Conservation (phyloP, 2,329 filamentous ascomycete species). For the Rhexocercosporidium sp. region DNA sequence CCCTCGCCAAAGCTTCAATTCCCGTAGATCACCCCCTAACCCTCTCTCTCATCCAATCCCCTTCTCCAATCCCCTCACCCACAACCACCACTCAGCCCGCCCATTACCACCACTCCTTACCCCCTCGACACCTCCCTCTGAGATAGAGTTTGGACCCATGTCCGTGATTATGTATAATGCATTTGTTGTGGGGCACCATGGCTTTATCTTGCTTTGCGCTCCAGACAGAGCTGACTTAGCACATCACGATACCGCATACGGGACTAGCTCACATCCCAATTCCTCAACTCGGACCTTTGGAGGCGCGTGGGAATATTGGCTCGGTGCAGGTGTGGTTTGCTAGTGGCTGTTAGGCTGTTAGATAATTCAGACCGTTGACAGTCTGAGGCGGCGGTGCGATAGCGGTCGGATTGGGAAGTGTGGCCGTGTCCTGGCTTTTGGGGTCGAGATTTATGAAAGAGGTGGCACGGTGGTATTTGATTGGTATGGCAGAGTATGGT, state of each 20-base stretch:
- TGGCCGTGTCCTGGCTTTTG: too few relatives aligned
- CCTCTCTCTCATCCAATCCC: too few relatives aligned
- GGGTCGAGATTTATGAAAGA: too few relatives aligned
- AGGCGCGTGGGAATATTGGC: background rate
- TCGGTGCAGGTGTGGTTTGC: background rate
- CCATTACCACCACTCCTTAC: too few relatives aligned
- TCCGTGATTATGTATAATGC: background rate
- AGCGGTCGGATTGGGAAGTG: background rate
- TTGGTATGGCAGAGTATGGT: too few relatives aligned
- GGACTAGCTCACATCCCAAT: background rate
- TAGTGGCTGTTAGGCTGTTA: too few relatives aligned
- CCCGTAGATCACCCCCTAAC: too few relatives aligned
- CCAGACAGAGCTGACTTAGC: constrained; percentile 5
- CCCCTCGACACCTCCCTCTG: too few relatives aligned
- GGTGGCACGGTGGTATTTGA: too few relatives aligned
- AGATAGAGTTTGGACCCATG: background rate
- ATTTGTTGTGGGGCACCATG: background rate
- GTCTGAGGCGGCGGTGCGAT: background rate
- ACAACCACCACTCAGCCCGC: background rate
- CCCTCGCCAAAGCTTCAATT: too few relatives aligned
- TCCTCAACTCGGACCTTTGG: background rate
- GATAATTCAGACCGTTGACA: too few relatives aligned
- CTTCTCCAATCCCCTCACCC: background rate
- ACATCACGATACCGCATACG: background rate
- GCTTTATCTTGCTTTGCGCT: background rate